Base-by-base conservation (phyloP, 176 grass and related monocot species). In the Avena insularis region DNA sequence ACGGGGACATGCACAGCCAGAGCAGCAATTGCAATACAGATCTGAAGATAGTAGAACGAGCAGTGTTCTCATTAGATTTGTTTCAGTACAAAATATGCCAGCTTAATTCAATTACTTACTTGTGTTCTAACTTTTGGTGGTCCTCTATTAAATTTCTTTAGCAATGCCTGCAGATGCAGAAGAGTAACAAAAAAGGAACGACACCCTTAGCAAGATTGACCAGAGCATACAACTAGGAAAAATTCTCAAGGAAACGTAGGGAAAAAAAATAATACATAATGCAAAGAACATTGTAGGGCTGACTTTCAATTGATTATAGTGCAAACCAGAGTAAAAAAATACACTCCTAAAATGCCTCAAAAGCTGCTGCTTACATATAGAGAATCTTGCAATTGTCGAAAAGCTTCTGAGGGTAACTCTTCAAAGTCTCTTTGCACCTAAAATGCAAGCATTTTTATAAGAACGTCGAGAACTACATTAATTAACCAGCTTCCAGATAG, bases 371-470 rank as follows among this genome's bases (percentile, higher is more conserved):
- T 99, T 89, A 99, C 97, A 49, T 91, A 99, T 94, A 99, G 89
- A 51, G 97, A 99, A 80, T 96, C 92, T 14, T 93, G 94, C 62
- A 99, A 78, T 57, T 78, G 89, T 85, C 92, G 80, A 88, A 99
- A 99, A 71, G 97, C 92, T 94, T 91, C 97, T 4, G 82, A 89
- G 16, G 94, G 97, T 77, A 99, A 86, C 87, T 99, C 97, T 89
- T 99, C 97, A 89, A 99, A 99, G 85, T 99, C 94, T 59, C 92
- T 91, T 94, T 99, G 97, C 63, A 99, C 97, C 97, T 99, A 87
- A 80, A 84, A 83, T 80, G 49, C 53, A 92, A 82, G 71, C 8
- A 71, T 79, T 16, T 79, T 70, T 61, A 72, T 47, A 25, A 85
- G 78, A 90, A 79, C 16, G 3, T 3, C 0, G 0, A 58, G 70